phyloP scores from a whole-genome alignment of 208 protist species.

The Trypanosoma rangeli region DNA sequence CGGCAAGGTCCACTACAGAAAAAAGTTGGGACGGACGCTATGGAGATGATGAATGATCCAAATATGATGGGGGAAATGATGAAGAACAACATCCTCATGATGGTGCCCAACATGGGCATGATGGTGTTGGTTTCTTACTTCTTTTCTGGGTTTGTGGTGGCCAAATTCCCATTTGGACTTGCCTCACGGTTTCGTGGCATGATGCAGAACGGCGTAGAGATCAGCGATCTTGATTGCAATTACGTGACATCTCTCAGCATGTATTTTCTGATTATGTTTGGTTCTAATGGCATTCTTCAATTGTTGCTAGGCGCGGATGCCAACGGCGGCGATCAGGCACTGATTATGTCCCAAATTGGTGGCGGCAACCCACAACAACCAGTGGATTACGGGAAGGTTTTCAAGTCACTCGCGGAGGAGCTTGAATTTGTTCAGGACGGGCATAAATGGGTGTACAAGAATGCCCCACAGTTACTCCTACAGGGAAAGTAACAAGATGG shows the following conservation, averaged over 20 bases:
- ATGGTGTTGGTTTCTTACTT: slow-evolving; percentile 96
- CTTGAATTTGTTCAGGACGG: slow-evolving; percentile 67
- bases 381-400: slow-evolving; percentile 80
- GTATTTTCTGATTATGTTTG: slow-evolving; percentile 96
- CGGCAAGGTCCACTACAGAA: slow-evolving; percentile 56
- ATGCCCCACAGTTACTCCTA: slow-evolving; percentile 64
- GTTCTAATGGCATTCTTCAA: slow-evolving; percentile 91
- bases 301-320: slow-evolving; percentile 89
- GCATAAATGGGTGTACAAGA: slow-evolving; percentile 70
- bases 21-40: slow-evolving; percentile 81
- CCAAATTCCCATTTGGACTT: slow-evolving; percentile 95
- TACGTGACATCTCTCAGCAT: slow-evolving; percentile 96
- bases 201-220: slow-evolving; percentile 95
- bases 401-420: slow-evolving; percentile 72
- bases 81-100: slow-evolving; percentile 94
- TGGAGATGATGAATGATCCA: slow-evolving; percentile 93
- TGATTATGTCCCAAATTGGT: slow-evolving; percentile 63
- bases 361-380: slow-evolving; percentile 47
- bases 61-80: slow-evolving; percentile 93
- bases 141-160: slow-evolving; percentile 96
- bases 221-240: slow-evolving; percentile 92
- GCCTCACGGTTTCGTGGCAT: slow-evolving; percentile 93
- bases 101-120: slow-evolving; percentile 95
- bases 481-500: slow-evolving; percentile 22
- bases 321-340: slow-evolving; percentile 35